These are phyloP conservation scores for Solanum dulcamara DNA, from an alignment of 257 asterid species.

Conservation along the genomic window DNA sequence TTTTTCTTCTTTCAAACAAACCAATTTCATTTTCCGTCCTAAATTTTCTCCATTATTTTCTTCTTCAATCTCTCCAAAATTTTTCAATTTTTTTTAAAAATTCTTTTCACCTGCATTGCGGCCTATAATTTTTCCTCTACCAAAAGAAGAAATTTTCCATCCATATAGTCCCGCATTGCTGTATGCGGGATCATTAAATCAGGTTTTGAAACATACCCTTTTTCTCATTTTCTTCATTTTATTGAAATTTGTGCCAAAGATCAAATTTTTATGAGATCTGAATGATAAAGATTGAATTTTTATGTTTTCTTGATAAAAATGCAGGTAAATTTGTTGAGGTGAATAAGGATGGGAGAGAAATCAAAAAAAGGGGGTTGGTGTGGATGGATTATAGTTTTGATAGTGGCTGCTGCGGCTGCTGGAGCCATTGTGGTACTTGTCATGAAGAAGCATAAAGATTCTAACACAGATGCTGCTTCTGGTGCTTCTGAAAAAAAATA, in stretches of 20 bases:
- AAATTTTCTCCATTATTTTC: neutral
- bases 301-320: neutral
- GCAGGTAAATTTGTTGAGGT: neutral
- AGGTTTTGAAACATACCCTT: neutral
- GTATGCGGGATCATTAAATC: neutral
- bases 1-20: neutral
- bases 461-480: constrained; percentile 36
- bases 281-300: neutral
- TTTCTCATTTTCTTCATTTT: neutral
- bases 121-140: too few relatives aligned
- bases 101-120: neutral
- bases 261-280: neutral
- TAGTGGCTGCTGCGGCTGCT: constrained; percentile 38
- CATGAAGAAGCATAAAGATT: constrained; percentile 24
- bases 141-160: neutral
- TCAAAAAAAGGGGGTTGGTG: constrained; percentile 39
- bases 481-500: constrained; percentile 41
- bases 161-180: neutral
- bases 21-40: neutral
- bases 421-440: constrained; percentile 20
- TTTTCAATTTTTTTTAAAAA: neutral
- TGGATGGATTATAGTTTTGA: constrained; percentile 37
- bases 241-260: neutral
- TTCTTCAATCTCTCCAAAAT: neutral
- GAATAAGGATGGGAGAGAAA: constrained; percentile 32